Evolutionary conservation across 2,329 filamentous ascomycete species (phyloP), one percentile per base, ranked within the genome.

Genomic region (Triangularia verruculosa): DNA sequence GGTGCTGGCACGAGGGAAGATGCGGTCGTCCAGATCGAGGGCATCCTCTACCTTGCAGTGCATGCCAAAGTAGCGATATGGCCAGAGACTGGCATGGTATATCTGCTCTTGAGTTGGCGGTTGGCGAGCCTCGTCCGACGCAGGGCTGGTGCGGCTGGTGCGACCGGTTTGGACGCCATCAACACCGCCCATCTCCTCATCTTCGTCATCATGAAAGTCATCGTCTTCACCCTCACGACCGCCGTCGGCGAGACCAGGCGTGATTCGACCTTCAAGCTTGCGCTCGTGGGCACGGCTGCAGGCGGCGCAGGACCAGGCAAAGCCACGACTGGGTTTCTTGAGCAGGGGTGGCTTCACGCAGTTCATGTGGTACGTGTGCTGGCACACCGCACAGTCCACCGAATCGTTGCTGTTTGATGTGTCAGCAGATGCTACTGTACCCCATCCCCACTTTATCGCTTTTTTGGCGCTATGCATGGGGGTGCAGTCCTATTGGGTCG

Each of bases 281-380:
- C 91, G 88, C 77, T 98, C 95, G 74, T 97, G 93, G n/a, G 92
- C 93, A 72, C 94, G 89, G 76, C 93, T 97, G 77, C 95, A 99
- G 64, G 94, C 90, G 61, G 92, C 95, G 76, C 95, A 99, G 28
- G 95, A 94, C 95, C 95, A 99, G 4, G 93, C 95, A 78, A 99
- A 99, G 43, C 95, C 95, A 76, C 95, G 89, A 55, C 94, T 97
- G 20, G 95, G 95, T 77, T 99, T 99, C 77, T 97, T 99, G 60
- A 93, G 84, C 67, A 99, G 78, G 39, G 93, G 92, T 47, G 95
- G 95, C 66, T 90, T 89, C 62, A 99, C 95, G 76, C 95, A 99
- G 72, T 93, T 92, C 94, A 99, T 98, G 80, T 99, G 95, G 78
- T 97, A 99, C 13, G 94, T 98, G 75, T 93, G 89, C 74, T 89